Conservation (phyloP, 2,329 filamentous ascomycete species). For the Pseudopithomyces maydicus region DNA sequence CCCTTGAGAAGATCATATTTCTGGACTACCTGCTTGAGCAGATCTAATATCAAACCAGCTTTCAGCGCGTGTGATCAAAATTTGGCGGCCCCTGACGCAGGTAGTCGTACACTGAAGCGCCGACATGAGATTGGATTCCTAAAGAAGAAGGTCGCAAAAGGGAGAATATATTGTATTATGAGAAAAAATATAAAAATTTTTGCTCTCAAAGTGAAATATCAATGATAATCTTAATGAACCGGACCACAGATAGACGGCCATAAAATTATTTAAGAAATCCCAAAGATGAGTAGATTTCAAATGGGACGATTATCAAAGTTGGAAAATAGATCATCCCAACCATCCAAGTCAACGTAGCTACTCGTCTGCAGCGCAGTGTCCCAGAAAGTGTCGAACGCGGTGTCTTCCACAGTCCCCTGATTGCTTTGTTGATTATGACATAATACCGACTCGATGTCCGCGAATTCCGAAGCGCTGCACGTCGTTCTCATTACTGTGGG, state of each 20-base stretch:
- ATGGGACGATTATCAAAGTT: slow-evolving; percentile 1
- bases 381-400: slow-evolving; percentile 8
- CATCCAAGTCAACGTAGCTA: background rate
- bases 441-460: background rate
- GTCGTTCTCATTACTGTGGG: background rate
- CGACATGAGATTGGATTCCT: too few relatives aligned
- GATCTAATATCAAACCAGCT: slow-evolving; percentile 21
- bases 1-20: slow-evolving; percentile 57
- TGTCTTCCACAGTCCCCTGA: background rate
- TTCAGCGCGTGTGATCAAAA: slow-evolving; percentile 42
- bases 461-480: background rate
- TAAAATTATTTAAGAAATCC: background rate
- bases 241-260: too few relatives aligned
- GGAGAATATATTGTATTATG: too few relatives aligned
- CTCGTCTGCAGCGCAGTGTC: slow-evolving; percentile 1
- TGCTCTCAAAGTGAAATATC: too few relatives aligned
- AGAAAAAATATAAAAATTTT: too few relatives aligned
- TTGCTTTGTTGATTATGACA: background rate
- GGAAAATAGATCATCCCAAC: slow-evolving; percentile 9
- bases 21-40: slow-evolving; percentile 41
- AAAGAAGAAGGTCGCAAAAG: too few relatives aligned
- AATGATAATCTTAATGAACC: too few relatives aligned
- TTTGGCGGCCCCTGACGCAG: slow-evolving; percentile 16
- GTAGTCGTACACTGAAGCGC: too few relatives aligned
- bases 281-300: background rate